Base-by-base conservation (phyloP, 1,139 yeast genomes). In the Arxiozyma telluris region DNA sequence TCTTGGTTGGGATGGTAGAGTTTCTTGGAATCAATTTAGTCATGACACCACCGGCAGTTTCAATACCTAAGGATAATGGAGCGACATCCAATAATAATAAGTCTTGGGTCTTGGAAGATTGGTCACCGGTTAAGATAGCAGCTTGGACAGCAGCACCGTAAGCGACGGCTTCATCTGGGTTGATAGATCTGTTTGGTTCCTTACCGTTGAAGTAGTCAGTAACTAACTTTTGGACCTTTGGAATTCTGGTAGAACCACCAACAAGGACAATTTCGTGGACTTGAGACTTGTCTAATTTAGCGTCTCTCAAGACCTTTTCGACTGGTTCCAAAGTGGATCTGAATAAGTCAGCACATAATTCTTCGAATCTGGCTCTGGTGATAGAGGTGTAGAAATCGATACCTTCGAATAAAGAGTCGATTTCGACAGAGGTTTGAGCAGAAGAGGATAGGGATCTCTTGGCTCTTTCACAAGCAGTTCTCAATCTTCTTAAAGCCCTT, bases 141-240 rank as follows among this genome's bases (percentile, higher is more conserved):
- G 96, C 97, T 78, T 90, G 96, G 62, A 89, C 96, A 64, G 96
- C 96, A 58, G 96, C 96, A 81, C 96, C 96, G 75, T 87, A 89
- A 63, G 96, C 96, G 73, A 89, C 96, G 71, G 96, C 96, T 80
- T 89, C 96, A 77, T 90, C 95, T 83, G 90, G 89, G 84, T 84
- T 84, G 74, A 84, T 84, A 62, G 86, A 83, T 82, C 85, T 86
- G 81, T 86, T 87, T 73, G 87, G 88, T 76, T 85, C 88, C 81
- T 87, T 87, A 73, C 95, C 95, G 75, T 86, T 87, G 75, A 87
- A 87, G 84, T 51, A 59, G 45, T 59, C 62, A 49, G 62, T 56
- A 43, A 59, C 61, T 53, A 59, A 79, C 76, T 85, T 86, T 78
- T 87, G 95, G 66, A 87, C 85, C 84, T 86, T 86, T 81, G 95